Conservation (phyloP, 2,329 filamentous ascomycete genomes). For the Pseudogymnoascus sp. region DNA sequence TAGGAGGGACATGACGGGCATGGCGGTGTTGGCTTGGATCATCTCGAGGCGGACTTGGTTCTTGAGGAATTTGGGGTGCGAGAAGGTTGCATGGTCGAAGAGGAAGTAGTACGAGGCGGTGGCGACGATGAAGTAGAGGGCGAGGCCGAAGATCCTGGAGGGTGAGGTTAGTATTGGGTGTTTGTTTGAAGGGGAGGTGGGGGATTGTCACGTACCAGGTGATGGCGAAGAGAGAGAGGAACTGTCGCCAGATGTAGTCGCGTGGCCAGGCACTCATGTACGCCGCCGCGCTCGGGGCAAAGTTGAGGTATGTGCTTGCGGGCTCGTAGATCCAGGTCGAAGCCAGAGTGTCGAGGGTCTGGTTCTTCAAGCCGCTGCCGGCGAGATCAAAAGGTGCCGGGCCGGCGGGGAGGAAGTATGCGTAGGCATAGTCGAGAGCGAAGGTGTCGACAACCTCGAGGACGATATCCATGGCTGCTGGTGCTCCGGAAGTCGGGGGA, state of each 20-base stretch:
- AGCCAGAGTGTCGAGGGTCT: slow-evolving; percentile 50
- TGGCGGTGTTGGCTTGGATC: slow-evolving; percentile 62
- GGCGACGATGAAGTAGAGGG: slow-evolving; percentile 80
- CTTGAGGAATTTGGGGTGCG: slow-evolving; percentile 91
- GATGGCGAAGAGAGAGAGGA: slow-evolving; percentile 68
- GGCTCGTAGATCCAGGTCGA: slow-evolving; percentile 64
- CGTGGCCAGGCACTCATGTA: slow-evolving; percentile 71
- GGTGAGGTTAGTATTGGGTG: neutral
- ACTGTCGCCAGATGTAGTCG: slow-evolving; percentile 70
- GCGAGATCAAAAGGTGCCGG: slow-evolving; percentile 46
- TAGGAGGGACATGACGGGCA: slow-evolving; percentile 76
- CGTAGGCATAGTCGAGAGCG: slow-evolving; percentile 72
- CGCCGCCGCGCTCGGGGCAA: slow-evolving; percentile 66
- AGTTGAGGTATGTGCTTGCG: slow-evolving; percentile 58
- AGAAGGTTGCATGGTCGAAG: slow-evolving; percentile 82
- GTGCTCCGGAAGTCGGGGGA: slow-evolving; percentile 12
- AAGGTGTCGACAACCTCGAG: slow-evolving; percentile 80
- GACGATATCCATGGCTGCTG: slow-evolving; percentile 73
- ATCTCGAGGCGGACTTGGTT: slow-evolving; percentile 88
- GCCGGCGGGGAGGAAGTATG: slow-evolving; percentile 56
- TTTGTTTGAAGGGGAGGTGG: neutral
- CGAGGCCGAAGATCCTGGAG: slow-evolving; percentile 70
- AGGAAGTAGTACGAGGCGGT: slow-evolving; percentile 78
- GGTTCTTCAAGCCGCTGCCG: slow-evolving; percentile 36
- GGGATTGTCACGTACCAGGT: slow-evolving; percentile 61